Conservation (phyloP, 2,329 filamentous ascomycete species). For the Ophiostoma australiae region DNA sequence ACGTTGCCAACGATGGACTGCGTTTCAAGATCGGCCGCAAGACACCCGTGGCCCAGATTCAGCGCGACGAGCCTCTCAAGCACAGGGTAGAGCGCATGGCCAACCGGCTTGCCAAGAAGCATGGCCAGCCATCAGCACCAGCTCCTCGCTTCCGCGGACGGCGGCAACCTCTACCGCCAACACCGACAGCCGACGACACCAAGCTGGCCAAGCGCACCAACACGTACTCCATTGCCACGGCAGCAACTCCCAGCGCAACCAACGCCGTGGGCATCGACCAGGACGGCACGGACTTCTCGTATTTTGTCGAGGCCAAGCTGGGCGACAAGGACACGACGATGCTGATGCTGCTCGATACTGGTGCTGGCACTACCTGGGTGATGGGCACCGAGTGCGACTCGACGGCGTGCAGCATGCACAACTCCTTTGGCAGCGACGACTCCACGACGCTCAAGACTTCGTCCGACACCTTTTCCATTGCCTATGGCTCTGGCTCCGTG, state of each 20-base stretch:
- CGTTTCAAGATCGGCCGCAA: slow-evolving; percentile 15
- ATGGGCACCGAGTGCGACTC: slow-evolving; percentile 67
- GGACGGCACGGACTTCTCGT: slow-evolving; percentile 61
- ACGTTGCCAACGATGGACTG: background rate
- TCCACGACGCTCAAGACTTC: slow-evolving; percentile 59
- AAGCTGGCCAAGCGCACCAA: slow-evolving; percentile 40
- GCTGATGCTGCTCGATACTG: slow-evolving; percentile 62
- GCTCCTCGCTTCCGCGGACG: slow-evolving; percentile 1
- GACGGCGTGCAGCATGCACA: slow-evolving; percentile 63
- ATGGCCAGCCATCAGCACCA: slow-evolving; percentile 29
- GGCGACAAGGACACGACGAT: slow-evolving; percentile 52
- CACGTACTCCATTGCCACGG: slow-evolving; percentile 45
- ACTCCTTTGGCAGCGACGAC: slow-evolving; percentile 60
- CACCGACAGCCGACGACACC: background rate
- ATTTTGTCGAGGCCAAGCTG: slow-evolving; percentile 55
- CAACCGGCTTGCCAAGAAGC: slow-evolving; percentile 40
- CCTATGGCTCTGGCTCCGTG: slow-evolving; percentile 74
- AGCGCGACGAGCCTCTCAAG: slow-evolving; percentile 34
- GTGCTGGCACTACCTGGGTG: slow-evolving; percentile 73
- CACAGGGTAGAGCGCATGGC: slow-evolving; percentile 39
- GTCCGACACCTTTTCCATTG: slow-evolving; percentile 56
- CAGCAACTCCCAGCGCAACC: slow-evolving; percentile 42
- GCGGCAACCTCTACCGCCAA: slow-evolving; percentile 21
- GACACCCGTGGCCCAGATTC: background rate
- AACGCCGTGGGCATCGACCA: slow-evolving; percentile 55